phyloP scores from a whole-genome alignment of 306 rosid species.

The Cicer cuneatum region DNA sequence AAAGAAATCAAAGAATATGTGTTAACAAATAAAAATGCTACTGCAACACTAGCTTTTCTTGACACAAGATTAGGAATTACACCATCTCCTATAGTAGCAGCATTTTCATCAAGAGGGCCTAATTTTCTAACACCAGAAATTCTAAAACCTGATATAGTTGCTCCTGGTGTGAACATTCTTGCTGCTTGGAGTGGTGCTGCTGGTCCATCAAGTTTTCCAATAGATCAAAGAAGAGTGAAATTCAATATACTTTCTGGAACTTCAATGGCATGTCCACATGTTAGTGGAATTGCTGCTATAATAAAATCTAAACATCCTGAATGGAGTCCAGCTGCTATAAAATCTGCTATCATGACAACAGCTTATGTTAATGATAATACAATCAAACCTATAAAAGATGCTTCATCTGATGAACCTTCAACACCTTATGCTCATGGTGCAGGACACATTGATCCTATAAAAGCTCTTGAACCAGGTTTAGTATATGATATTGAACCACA shows the following conservation, averaged over 20 bases:
- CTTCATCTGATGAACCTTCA: constrained; percentile 56
- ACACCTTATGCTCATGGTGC: constrained; percentile 87
- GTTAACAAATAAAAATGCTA: constrained; percentile 53
- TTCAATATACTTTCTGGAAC: constrained; percentile 93
- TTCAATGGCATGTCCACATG: constrained; percentile 99
- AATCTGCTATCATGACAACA: constrained; percentile 92
- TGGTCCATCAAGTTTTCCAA: constrained; percentile 80
- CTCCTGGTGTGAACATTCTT: constrained; percentile 98
- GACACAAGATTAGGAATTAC: constrained; percentile 75
- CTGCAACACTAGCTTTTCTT: constrained; percentile 66
- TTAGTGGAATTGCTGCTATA: constrained; percentile 88
- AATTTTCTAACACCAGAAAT: constrained; percentile 74
- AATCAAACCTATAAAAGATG: constrained; percentile 60
- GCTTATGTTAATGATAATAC: constrained; percentile 93
- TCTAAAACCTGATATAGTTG: constrained; percentile 88
- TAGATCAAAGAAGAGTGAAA: constrained; percentile 71
- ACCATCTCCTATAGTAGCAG: constrained; percentile 95
- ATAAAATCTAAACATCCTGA: constrained; percentile 77
- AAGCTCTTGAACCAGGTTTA: constrained; percentile 90
- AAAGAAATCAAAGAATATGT: constrained; percentile 67
- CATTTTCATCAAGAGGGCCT: constrained; percentile 96
- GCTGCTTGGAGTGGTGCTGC: constrained; percentile 87
- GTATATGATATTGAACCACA: constrained; percentile 82
- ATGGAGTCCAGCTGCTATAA: constrained; percentile 95
- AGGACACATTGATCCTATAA: constrained; percentile 83